Percentiles rank a stretch among this genome's conserved stretches.
Evolutionary conservation across 2,329 filamentous ascomycete genomes (phyloP).

Genomic region (Trichoderma simmonsii): DNA sequence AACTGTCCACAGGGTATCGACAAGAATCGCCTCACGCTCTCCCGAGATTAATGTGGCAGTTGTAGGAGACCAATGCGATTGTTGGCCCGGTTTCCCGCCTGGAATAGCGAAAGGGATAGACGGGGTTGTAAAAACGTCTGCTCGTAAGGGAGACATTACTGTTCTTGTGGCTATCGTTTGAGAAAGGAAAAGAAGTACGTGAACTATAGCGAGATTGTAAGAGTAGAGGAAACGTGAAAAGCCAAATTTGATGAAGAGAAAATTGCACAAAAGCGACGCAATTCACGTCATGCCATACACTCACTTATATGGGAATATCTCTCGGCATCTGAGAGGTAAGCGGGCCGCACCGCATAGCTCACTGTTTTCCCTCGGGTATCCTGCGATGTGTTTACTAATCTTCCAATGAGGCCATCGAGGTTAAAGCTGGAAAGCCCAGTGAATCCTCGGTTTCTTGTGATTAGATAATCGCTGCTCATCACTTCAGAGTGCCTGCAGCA

Average conservation of each 20-base stretch:
- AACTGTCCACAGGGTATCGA: not conserved
- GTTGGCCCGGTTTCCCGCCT: not conserved
- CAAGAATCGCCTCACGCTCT: not conserved
- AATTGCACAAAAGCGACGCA: not conserved
- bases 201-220: not conserved
- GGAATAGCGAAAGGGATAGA: not conserved
- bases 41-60: not conserved
- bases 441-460: not conserved
- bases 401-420: not conserved
- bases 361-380: not conserved
- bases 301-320: not conserved
- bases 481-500: not conserved
- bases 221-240: not conserved
- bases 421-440: not conserved
- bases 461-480: not conserved
- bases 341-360: not conserved
- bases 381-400: not conserved
- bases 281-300: not conserved
- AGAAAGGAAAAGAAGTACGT: not conserved
- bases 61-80: not conserved
- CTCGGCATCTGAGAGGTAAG: not conserved
- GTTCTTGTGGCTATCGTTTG: not conserved
- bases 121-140: not conserved
- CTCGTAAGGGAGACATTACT: not conserved
- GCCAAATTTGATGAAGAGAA: not conserved